phyloP scores from a whole-genome alignment of 768 basidiomycete species.

The Calocera viscosa region DNA sequence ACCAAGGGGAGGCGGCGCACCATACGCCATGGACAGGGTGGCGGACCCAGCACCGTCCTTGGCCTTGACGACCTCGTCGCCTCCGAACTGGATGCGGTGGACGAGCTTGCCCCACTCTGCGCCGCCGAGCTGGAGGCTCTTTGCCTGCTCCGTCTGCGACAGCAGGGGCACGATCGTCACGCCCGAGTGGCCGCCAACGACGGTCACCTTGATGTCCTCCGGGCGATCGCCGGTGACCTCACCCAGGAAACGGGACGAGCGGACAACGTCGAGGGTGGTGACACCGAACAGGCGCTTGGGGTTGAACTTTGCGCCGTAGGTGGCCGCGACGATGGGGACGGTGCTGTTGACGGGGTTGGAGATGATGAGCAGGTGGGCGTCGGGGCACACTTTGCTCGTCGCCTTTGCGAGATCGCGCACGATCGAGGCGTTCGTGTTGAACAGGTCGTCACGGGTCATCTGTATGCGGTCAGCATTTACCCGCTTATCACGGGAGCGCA shows the following conservation, averaged over 20 bases:
- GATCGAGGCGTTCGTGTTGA: conserved; percentile 97
- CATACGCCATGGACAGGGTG: conserved; percentile 65
- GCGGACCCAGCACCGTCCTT: conserved; percentile 78
- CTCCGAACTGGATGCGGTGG: conserved; percentile 91
- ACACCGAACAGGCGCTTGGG: conserved; percentile 85
- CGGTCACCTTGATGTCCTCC: conserved; percentile 57
- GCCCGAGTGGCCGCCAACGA: conserved; percentile 92
- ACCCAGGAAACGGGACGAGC: conserved; percentile 80
- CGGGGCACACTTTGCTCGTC: conserved; percentile 71
- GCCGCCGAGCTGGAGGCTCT: conserved; percentile 46
- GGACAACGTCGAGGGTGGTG: conserved; percentile 96
- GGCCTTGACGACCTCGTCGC: conserved; percentile 97
- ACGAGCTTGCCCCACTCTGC: conserved; percentile 69
- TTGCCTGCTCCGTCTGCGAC: conserved; percentile 63
- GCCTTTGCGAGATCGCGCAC: conserved; percentile 90
- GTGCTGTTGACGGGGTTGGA: conserved; percentile 99
- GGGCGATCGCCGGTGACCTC: conserved; percentile 52
- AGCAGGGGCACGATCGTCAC: conserved; percentile 95
- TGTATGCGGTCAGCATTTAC: conserved; percentile 15
- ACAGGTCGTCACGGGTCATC: conserved; percentile 94
- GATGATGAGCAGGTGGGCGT: conserved; percentile 91
- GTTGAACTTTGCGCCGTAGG: conserved; percentile 86
- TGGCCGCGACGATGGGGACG: conserved; percentile 90
- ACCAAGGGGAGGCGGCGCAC: conserved; percentile 15
- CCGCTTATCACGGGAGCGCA: not conserved